phyloP scores from a whole-genome alignment of 768 basidiomycete species.

The Tulasnella sp. region DNA sequence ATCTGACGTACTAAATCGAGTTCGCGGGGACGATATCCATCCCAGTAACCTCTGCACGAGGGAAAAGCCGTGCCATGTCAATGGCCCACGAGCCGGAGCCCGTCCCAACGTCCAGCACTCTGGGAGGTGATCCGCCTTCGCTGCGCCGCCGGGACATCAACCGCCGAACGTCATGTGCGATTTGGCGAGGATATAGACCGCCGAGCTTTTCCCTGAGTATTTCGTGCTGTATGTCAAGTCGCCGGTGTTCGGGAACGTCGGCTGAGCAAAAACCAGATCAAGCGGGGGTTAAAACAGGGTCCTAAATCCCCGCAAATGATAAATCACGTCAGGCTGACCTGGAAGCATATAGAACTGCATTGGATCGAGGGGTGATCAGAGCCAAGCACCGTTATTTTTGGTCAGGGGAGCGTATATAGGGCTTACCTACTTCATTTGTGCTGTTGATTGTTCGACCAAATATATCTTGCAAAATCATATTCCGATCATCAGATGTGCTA shows the following conservation, averaged over 20 bases:
- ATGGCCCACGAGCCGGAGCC: conserved; percentile 32
- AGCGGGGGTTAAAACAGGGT: too few species aligned
- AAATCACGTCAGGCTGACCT: too few species aligned
- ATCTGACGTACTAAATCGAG: not conserved
- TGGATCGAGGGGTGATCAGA: too few species aligned
- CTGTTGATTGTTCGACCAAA: not conserved
- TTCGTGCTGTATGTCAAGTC: conserved; percentile 32
- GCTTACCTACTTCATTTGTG: not conserved
- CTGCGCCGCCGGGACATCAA: conserved; percentile 29
- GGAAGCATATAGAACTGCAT: too few species aligned
- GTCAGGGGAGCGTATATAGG: too few species aligned
- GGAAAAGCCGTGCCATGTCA: not conserved
- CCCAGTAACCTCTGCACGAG: not conserved
- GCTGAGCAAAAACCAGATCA: not conserved
- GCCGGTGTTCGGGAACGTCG: conserved; percentile 32
- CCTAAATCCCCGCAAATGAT: too few species aligned
- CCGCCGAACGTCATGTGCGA: conserved; percentile 27
- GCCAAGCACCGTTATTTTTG: too few species aligned
- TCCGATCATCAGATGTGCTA: not conserved
- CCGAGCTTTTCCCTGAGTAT: conserved; percentile 29
- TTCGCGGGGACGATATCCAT: conserved; percentile 6
- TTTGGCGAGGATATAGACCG: conserved; percentile 28
- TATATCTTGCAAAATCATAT: not conserved
- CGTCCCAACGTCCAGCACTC: conserved; percentile 31
- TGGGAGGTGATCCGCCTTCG: conserved; percentile 21